Evolutionary conservation across 2,329 filamentous ascomycete genomes (phyloP).

Genomic region (Fonsecaea erecta): DNA sequence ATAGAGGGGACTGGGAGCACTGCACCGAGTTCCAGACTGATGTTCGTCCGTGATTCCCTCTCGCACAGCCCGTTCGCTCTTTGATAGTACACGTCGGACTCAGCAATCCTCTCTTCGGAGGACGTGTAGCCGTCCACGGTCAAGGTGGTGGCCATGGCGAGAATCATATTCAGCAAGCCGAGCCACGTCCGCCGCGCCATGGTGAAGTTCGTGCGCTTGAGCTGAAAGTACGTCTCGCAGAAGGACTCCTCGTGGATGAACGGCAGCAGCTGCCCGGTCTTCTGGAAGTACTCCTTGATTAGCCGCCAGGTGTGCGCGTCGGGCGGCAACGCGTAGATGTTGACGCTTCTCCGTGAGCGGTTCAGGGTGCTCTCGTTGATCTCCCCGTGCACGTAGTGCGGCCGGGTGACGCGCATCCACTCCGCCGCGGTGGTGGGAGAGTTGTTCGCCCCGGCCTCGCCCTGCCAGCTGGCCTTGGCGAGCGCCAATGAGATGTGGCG

Average conservation of each 20-base stretch:
- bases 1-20: neutral
- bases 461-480: constrained; percentile 17
- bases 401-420: constrained; percentile 5
- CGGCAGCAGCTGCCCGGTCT: constrained; percentile 47
- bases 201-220: constrained; percentile 41
- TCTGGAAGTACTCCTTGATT: constrained; percentile 27
- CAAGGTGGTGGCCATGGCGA: constrained; percentile 54
- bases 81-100: constrained; percentile 54
- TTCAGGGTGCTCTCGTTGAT: neutral
- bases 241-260: constrained; percentile 48
- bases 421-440: neutral
- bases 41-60: constrained; percentile 47
- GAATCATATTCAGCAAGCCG: constrained; percentile 55
- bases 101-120: constrained; percentile 44
- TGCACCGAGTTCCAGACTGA: constrained; percentile 53
- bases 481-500: constrained; percentile 45
- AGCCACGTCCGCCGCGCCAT: constrained; percentile 56
- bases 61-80: constrained; percentile 53
- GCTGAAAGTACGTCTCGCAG: constrained; percentile 43
- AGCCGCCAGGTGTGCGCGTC: constrained; percentile 27
- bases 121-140: constrained; percentile 40
- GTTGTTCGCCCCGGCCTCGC: neutral
- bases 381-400: constrained; percentile 1
- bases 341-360: constrained; percentile 23
- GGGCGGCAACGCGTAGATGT: constrained; percentile 43